These are phyloP conservation scores for Plasmodium vivax DNA, from an alignment of 169 alveolate species.

Conservation along the genomic window DNA sequence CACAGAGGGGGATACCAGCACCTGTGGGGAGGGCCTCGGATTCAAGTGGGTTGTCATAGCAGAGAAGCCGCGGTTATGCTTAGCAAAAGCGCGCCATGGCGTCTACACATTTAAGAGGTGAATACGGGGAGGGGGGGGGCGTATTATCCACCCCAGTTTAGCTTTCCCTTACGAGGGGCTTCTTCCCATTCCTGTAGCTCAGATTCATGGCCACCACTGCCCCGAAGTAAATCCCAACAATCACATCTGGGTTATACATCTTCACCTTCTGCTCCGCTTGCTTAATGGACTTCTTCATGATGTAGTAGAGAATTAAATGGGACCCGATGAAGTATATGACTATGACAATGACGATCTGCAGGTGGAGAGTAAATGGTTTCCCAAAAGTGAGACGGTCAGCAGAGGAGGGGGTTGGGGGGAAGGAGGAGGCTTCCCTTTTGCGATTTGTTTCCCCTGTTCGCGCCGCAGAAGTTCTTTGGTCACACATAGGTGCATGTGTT, in stretches of 20 bases:
- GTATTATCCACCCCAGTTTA: not conserved
- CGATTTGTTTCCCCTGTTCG: not conserved
- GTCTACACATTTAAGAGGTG: not conserved
- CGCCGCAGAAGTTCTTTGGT: not conserved
- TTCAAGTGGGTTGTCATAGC: not conserved
- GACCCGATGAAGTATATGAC: slow-evolving; percentile 65
- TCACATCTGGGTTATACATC: slow-evolving; percentile 59
- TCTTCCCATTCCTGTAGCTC: slow-evolving; percentile 62
- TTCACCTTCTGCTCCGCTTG: slow-evolving; percentile 71
- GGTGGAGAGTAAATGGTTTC: not conserved
- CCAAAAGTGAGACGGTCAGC: not conserved
- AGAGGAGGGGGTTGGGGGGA: not conserved
- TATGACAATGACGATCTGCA: slow-evolving; percentile 26
- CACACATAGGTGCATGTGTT: not conserved
- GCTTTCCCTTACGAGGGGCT: slow-evolving; percentile 41
- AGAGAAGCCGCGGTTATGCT: not conserved
- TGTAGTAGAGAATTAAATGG: slow-evolving; percentile 50
- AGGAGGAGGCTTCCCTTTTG: not conserved
- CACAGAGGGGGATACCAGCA: slow-evolving; percentile 74
- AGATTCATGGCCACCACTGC: slow-evolving; percentile 76
- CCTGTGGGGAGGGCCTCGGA: not conserved
- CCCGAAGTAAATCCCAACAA: slow-evolving; percentile 71
- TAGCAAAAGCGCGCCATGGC: not conserved
- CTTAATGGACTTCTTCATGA: slow-evolving; percentile 67
- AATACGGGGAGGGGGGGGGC: not conserved